Base-by-base conservation (phyloP, 2,329 filamentous ascomycete genomes). In the Cladosporium sp. region DNA sequence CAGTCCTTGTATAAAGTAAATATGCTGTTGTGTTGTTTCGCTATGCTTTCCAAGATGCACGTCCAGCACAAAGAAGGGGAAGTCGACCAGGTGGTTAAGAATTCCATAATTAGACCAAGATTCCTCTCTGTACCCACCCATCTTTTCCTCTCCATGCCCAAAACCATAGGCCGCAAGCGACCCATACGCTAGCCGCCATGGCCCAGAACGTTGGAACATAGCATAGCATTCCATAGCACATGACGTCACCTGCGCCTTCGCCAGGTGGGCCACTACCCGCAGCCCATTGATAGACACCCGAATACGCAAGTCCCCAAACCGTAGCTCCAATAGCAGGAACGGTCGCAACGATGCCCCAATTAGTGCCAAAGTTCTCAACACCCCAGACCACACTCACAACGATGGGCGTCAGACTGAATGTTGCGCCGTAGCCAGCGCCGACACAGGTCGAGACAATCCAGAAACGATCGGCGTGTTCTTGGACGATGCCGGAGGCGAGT, bases 361-460 rank as follows among this genome's bases (percentile, higher is more conserved):
- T 97, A 0, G 93, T 98, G 51, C 89, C 93, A 65, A 98, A 97
- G 67, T 97, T 98, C 73, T 97, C 91, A 0, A 95, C 90, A 20
- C 93, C 93, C 93, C 93, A 98, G 39, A 98, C 92, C 8, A 96
- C 90, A n/a, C 85, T 89, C 59, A 96, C 86, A 50, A 97, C 88
- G 57, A 97, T 91, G 2, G 93, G 93, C 0, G 87, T 86, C 5
- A 97, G 78, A 41, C 83, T 86, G 73, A 97, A 98, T 18, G 91
- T 82, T 27, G 91, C 91, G 38, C 93, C 93, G 64, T 98, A 97
- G 38, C 93, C 93, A 1, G 90, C 84, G 6, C 93, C 93, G 6
- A 98, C 83, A 1, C 91, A 77, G 0, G 85, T 81, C 0, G 89
- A 94, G 7, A 95, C 86, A 41, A 92, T 70, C 79, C 90, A 92